A percentile compares a stretch with the other conserved stretches of the same genome.
Conservation (phyloP, 1,284 basidiomycete species). For the Cryptococcus sp. region DNA sequence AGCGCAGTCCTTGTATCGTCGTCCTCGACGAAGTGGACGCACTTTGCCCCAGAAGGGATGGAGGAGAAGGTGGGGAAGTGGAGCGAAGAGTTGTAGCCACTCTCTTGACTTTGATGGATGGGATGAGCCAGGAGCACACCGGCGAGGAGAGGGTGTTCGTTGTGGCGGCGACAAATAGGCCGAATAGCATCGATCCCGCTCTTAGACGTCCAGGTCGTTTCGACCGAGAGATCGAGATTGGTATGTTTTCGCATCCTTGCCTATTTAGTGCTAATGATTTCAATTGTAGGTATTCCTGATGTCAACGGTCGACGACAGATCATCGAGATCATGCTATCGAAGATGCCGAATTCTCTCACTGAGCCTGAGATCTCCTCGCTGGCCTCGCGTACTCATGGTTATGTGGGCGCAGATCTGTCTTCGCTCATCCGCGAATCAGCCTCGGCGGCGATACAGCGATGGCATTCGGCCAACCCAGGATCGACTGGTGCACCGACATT, state of each 20-base stretch:
- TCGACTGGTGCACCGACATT: slow-evolving; percentile 54
- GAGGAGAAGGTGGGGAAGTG: slow-evolving; percentile 82
- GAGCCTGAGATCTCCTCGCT: slow-evolving; percentile 64
- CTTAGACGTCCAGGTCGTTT: slow-evolving; percentile 90
- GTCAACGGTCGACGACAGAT: slow-evolving; percentile 79
- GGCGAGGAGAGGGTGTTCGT: slow-evolving; percentile 73
- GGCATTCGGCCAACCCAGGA: slow-evolving; percentile 54
- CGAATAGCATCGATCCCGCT: slow-evolving; percentile 96
- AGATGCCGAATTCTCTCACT: slow-evolving; percentile 74
- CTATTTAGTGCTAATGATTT: slow-evolving; percentile 3
- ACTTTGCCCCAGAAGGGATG: slow-evolving; percentile 84
- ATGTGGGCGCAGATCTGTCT: slow-evolving; percentile 93
- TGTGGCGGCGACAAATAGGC: slow-evolving; percentile 95
- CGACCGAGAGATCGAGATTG: slow-evolving; percentile 96
- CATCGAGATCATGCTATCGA: slow-evolving; percentile 74
- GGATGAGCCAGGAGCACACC: slow-evolving; percentile 65
- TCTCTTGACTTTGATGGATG: slow-evolving; percentile 91
- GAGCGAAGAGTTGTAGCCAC: slow-evolving; percentile 96
- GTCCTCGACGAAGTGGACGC: slow-evolving; percentile 97
- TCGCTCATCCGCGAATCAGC: slow-evolving; percentile 93
- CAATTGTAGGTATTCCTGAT: slow-evolving; percentile 77
- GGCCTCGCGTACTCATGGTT: slow-evolving; percentile 85
- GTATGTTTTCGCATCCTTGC: slow-evolving; percentile 52
- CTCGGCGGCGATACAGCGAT: slow-evolving; percentile 84
- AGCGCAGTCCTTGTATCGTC: slow-evolving; percentile 83